phyloP scores from a whole-genome alignment of 257 asterid species.

The Verbena officinalis region DNA sequence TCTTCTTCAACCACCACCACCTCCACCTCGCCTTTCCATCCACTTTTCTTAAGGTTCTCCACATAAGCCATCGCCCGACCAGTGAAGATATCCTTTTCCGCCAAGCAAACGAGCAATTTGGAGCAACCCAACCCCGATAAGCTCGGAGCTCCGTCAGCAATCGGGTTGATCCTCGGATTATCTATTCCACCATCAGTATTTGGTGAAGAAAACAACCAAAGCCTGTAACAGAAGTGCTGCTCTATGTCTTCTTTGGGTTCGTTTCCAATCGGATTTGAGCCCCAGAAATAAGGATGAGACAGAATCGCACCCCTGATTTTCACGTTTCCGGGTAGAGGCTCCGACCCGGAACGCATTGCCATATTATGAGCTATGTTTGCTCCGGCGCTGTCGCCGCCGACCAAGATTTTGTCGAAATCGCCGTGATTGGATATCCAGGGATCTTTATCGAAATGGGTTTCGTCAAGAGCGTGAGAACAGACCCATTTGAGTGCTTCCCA shows the following conservation, averaged over 20 bases:
- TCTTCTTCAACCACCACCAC: slow-evolving; percentile 52
- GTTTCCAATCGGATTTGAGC: slow-evolving; percentile 19
- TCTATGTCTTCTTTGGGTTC: slow-evolving; percentile 11
- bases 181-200: slow-evolving; percentile 12
- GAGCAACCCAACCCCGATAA: slow-evolving; percentile 4
- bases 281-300: slow-evolving; percentile 40
- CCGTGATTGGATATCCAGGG: slow-evolving; percentile 38
- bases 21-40: slow-evolving; percentile 59
- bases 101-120: slow-evolving; percentile 19
- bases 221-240: slow-evolving; percentile 1
- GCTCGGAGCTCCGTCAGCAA: slow-evolving; percentile 26
- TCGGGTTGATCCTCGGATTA: slow-evolving; percentile 20
- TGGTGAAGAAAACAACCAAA: slow-evolving; percentile 21
- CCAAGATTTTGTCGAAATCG: slow-evolving; percentile 32
- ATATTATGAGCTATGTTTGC: slow-evolving; percentile 35
- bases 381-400: slow-evolving; percentile 47
- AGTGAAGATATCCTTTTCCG: slow-evolving; percentile 35
- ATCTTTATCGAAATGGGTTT: slow-evolving; percentile 7
- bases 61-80: slow-evolving; percentile 32
- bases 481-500: slow-evolving; percentile 48
- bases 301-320: slow-evolving; percentile 41
- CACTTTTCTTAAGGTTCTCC: slow-evolving; percentile 51
- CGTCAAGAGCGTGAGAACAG: not conserved
- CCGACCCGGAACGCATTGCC: slow-evolving; percentile 26
- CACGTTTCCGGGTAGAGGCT: slow-evolving; percentile 15